Percentiles rank a stretch among this genome's conserved stretches.
phyloP scores from a whole-genome alignment of 345 rosid genomes.

The Boechera retrofracta region DNA sequence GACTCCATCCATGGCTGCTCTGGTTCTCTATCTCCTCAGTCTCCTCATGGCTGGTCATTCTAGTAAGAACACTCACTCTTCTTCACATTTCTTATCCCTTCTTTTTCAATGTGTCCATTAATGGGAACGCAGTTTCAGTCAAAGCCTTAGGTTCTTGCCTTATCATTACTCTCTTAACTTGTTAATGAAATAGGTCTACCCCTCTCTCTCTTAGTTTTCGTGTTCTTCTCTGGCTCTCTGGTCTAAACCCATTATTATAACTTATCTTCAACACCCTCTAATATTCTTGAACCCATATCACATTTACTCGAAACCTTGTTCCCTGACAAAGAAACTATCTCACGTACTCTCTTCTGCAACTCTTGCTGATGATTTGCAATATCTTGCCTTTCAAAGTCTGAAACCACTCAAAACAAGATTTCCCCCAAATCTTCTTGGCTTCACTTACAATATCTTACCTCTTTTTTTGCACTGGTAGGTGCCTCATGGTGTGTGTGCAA shows the following conservation, averaged over 20 bases:
- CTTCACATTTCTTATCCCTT: not conserved
- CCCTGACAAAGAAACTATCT: not conserved
- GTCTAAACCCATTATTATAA: not conserved
- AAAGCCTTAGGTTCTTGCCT: not conserved
- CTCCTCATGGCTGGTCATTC: slow-evolving; percentile 61
- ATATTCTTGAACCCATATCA: not conserved
- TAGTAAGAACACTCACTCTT: slow-evolving; percentile 46
- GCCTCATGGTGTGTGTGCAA: slow-evolving; percentile 95
- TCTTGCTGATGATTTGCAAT: not conserved
- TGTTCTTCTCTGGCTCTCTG: not conserved
- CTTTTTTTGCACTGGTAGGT: slow-evolving; percentile 43
- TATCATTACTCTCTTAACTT: not conserved
- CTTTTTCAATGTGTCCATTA: not conserved
- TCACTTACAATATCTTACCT: not conserved
- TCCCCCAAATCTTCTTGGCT: no score
- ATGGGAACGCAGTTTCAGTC: not conserved
- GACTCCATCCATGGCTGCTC: slow-evolving; percentile 51
- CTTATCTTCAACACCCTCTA: no score
- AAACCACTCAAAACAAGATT: no score
- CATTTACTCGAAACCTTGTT: not conserved
- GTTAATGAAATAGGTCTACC: not conserved
- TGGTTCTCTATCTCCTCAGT: slow-evolving; percentile 50
- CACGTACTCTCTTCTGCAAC: not conserved
- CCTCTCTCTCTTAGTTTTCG: not conserved
- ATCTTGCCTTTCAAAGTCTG: not conserved